Base-by-base conservation (phyloP, 2,329 filamentous ascomycete species). In the Aciculosporium take region DNA sequence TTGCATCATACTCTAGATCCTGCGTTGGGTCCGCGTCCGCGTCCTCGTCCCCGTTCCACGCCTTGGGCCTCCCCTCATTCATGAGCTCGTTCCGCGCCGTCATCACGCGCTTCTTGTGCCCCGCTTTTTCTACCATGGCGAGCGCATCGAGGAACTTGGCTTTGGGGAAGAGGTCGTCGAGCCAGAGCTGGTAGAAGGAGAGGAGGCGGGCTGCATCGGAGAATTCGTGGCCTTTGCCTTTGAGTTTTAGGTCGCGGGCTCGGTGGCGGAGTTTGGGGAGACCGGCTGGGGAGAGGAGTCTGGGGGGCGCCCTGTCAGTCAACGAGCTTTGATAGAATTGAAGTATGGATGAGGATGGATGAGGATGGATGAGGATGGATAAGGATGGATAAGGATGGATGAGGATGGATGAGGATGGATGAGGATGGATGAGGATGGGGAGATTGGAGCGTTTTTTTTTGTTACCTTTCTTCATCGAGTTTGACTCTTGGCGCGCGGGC, bases 221-320 rank as follows among this genome's bases (percentile, higher is more conserved):
- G 61, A 91, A 96, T 79, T 98, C 91, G 57, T 96, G 85, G 1
- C 88, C 89, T 60, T 94, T 96, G 38, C 91, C 91, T 57, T 89
- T 93, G 51, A 95, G 77, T 49, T 76, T 84, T 17, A 95, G 64
- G 24, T 76, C 71, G 40, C 75, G 78, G 0, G 84, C 79, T 51
- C 79, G 78, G 46, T 71, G 75, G 32, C 83, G 78, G 40, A 98
- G 66, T 52, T 81, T 86, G 1, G 86, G 85, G 45, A 98, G 87
- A 1, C 91, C 91, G 37, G 77, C 73, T 17, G 80, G 72, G 3
- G 86, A 91, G 1, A 96, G 69, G n/a, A 96, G 65, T 49, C 86
- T 87, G 23, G 7, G 13, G 4, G 7, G 29, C 12, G 6, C 3
- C 3, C 24, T 23, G 20, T 35, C 3, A 34, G 10, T n/a, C 15